Evolutionary conservation across 495 filamentous ascomycete genomes (phyloP), one percentile per base, ranked within the genome.

Genomic region (Staphylotrichum longicolle): DNA sequence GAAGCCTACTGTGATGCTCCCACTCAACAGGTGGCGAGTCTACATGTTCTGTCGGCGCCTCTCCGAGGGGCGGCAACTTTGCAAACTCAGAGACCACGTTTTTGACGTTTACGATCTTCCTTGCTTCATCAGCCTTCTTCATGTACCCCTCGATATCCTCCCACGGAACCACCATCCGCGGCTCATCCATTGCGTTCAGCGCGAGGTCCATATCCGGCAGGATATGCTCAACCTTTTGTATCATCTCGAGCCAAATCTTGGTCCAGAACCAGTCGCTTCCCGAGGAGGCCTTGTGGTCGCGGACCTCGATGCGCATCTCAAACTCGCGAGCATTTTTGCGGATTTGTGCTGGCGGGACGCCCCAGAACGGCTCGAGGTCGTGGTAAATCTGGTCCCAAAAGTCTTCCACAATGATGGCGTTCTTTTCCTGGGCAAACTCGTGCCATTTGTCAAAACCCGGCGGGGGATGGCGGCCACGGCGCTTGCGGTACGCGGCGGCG

Each of bases 361-460:
- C 86, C 86, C 88, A 91, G 66, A 89, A 90, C 0, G 88, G 88
- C 45, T 84, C 80, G 32, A 89, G 69, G 68, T 91, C 88, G 58
- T 86, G 84, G 63, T 84, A 82, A 45, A 90, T 85, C 65, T 88
- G 88, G 63, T 89, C 85, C 66, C 86, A 89, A 61, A 84, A 84
- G 62, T 89, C 87, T 62, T 91, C 88, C 41, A 91, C 80, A 15
- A 88, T 80, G 47, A 87, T 68, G 15, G 82, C 83, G 10, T 83
- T 75, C 10, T 79, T 75, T 52, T 85, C 77, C 59, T 78, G 75
- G 9, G 88, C 88, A 58, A 85, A 90, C 41, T 78, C 71, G 67
- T 84, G 89, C 88, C 88, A 91, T 44, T 72, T 72, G 55, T 86
- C 82, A 66, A 90, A 91, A 4, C 86, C 87, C 8, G 88, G 88